phyloP scores from a whole-genome alignment of 768 basidiomycete species.

The Leccinum imitatum region DNA sequence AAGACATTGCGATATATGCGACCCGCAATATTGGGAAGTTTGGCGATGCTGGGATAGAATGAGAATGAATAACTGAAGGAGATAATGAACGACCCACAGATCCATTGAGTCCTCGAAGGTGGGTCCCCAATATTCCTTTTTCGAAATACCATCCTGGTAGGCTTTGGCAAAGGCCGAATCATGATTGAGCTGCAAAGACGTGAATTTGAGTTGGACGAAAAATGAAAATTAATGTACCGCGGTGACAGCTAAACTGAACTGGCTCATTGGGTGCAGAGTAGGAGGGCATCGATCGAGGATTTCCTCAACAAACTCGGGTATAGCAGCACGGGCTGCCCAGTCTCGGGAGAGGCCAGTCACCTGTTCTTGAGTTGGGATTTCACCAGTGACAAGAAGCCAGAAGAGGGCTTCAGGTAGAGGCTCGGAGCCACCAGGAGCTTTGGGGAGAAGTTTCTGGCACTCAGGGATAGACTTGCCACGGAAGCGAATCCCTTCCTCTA shows the following conservation, averaged over 20 bases:
- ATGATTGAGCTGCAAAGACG: slow-evolving; percentile 68
- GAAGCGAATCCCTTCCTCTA: slow-evolving; percentile 98
- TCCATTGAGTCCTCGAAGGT: slow-evolving; percentile 91
- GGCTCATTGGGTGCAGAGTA: slow-evolving; percentile 97
- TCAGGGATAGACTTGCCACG: slow-evolving; percentile 95
- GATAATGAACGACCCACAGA: slow-evolving; percentile 45
- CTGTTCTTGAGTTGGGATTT: slow-evolving; percentile 90
- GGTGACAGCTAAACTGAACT: slow-evolving; percentile 95
- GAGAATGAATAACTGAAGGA: slow-evolving; percentile 3
- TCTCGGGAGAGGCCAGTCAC: slow-evolving; percentile 84
- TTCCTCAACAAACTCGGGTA: slow-evolving; percentile 96
- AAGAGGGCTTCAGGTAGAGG: slow-evolving; percentile 93
- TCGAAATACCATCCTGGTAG: slow-evolving; percentile 87
- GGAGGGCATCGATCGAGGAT: slow-evolving; percentile 91
- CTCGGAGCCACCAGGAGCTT: slow-evolving; percentile 83
- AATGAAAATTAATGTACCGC: slow-evolving; percentile 51
- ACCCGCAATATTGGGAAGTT: slow-evolving; percentile 94
- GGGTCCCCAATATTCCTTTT: slow-evolving; percentile 97
- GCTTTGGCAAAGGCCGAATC: slow-evolving; percentile 96
- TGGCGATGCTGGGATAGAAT: slow-evolving; percentile 71
- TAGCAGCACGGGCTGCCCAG: slow-evolving; percentile 90
- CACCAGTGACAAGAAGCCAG: slow-evolving; percentile 94
- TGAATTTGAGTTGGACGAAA: slow-evolving; percentile 4
- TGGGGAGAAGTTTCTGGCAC: slow-evolving; percentile 82
- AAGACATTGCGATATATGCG: slow-evolving; percentile 89